These are phyloP conservation scores for Penicillium cinerascens DNA, from an alignment of 495 filamentous ascomycete genomes.

Conservation along the genomic window DNA sequence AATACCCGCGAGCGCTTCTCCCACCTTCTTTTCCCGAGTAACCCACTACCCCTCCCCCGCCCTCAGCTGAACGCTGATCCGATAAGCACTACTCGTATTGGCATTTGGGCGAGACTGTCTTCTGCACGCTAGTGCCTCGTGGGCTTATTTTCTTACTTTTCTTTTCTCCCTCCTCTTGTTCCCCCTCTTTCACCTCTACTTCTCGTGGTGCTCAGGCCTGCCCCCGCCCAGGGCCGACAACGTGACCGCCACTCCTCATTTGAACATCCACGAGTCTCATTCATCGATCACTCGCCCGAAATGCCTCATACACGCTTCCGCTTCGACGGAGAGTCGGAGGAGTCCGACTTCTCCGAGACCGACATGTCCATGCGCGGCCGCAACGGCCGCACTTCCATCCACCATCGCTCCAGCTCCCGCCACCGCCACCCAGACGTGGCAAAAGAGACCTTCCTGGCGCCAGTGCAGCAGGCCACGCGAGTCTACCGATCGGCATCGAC, in stretches of 20 bases:
- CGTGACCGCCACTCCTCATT: neutral
- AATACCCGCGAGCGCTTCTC: neutral
- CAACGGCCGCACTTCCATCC: conserved; percentile 19
- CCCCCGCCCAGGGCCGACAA: conserved; percentile 2
- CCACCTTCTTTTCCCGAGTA: neutral
- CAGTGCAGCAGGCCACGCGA: conserved; percentile 19
- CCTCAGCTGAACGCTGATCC: conserved; percentile 15
- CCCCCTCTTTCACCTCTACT: conserved; percentile 1
- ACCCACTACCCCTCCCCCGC: conserved; percentile 5
- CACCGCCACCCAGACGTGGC: conserved; percentile 24
- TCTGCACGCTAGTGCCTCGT: neutral
- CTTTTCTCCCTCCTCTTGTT: conserved; percentile 1
- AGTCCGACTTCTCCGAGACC: conserved; percentile 41
- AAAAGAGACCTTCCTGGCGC: conserved; percentile 18
- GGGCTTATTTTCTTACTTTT: neutral
- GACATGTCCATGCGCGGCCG: conserved; percentile 34
- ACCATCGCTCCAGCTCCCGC: conserved; percentile 40
- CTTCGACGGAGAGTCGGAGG: conserved; percentile 26
- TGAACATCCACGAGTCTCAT: neutral
- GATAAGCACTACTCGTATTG: conserved; percentile 8
- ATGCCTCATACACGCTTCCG: conserved; percentile 14
- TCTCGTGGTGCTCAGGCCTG: conserved; percentile 3
- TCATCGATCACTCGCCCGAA: conserved; percentile 6
- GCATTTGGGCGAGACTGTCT: neutral
- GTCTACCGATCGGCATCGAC: conserved; percentile 41